Evolutionary conservation across 495 filamentous ascomycete genomes (phyloP), one percentile per base, ranked within the genome.

Genomic region (Halenospora varia): DNA sequence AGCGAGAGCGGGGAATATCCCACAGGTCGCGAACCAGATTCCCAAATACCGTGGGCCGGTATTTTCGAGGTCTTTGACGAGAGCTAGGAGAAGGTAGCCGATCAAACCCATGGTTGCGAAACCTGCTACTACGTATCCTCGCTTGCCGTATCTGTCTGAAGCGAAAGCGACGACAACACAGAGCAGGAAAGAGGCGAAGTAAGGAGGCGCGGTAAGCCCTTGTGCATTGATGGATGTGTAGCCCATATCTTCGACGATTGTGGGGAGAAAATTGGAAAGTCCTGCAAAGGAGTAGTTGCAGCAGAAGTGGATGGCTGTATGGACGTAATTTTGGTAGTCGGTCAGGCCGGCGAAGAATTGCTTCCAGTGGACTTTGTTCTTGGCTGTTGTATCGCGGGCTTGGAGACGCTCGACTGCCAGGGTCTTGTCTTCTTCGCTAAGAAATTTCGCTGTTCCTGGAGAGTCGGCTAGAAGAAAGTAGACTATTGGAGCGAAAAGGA

Each of bases 201-300:
- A 95, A 0, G 89, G 89, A 2, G 90, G 90, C 0, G 89, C 88
- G 10, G 86, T 88, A 23, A 95, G 83, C 0, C 88, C 90, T 68
- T 96, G 91, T 1, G 90, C 83, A 55, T 88, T 77, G 54, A 92
- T 81, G 17, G 78, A 69, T 9, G 77, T 82, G 70, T 86, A 92
- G 13, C 89, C 90, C 87, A 93, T 91, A 42, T 85, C 79, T 48
- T 82, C 75, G 10, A 92, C 75, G 65, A 95, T 91, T 9, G 87
- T 87, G 0, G 90, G 90, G 1, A 96, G 77, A 66, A 94, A 96
- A 2, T 92, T 88, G 0, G 90, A 88, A 6, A 96, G 79, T 3
- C 88, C 90, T 15, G 87, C 84, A 70, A 92, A 95, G 55, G 86
- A 77, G 47, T 82, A 76, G 64, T 94, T 89, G 0, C 90, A 90